phyloP scores from a whole-genome alignment of 2,329 filamentous ascomycete genomes.

The Aureobasidium sp. region DNA sequence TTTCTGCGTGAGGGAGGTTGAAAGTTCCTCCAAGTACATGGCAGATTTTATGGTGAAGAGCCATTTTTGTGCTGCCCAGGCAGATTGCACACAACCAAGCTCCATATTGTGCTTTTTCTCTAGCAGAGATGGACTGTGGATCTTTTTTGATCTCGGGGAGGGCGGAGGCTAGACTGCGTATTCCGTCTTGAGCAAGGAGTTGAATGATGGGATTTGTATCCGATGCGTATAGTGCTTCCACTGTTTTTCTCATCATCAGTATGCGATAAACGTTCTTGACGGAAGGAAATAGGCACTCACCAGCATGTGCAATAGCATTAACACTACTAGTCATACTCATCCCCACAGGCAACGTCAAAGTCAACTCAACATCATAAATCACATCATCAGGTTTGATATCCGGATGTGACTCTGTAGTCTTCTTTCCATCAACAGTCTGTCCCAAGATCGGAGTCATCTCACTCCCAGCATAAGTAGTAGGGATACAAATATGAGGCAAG shows the following conservation, averaged over 20 bases:
- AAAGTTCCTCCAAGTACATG: constrained; percentile 71
- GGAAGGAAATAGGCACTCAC: too few relatives aligned
- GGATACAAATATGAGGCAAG: constrained; percentile 37
- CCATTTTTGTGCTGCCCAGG: constrained; percentile 67
- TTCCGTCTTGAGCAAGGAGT: constrained; percentile 64
- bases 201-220: constrained; percentile 68
- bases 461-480: constrained; percentile 41
- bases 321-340: constrained; percentile 67
- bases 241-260: too few relatives aligned
- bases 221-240: constrained; percentile 68
- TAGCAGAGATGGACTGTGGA: constrained; percentile 31
- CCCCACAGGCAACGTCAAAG: constrained; percentile 60
- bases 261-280: too few relatives aligned
- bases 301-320: constrained; percentile 73
- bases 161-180: constrained; percentile 57
- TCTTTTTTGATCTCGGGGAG: constrained; percentile 60
- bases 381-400: constrained; percentile 67
- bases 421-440: constrained; percentile 64
- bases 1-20: constrained; percentile 71
- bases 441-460: constrained; percentile 73
- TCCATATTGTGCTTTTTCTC: constrained; percentile 60
- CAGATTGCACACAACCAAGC: constrained; percentile 71
- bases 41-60: constrained; percentile 74
- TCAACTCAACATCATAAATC: constrained; percentile 71
- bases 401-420: constrained; percentile 64